Base-by-base conservation (phyloP, 805 yeast species). In the Saccharomycopsis sp. region DNA sequence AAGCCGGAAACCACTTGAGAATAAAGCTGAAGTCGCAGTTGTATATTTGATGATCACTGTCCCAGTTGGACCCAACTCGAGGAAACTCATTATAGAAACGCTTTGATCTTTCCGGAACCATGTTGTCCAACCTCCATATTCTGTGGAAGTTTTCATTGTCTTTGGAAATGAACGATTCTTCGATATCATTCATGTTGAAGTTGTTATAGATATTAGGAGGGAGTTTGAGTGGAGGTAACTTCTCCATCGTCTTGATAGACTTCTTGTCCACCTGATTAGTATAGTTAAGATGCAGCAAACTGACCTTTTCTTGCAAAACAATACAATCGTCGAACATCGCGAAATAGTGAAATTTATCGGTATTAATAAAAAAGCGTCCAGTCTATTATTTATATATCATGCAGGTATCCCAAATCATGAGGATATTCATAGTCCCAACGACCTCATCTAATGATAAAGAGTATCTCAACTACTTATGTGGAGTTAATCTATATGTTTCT, bases 271-370 rank as follows among this genome's bases (percentile, higher is more conserved):
- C 52, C 24, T 44, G 49, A 22, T 49, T 49, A 12, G 23, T 49
- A 22, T 49, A 20, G n/a, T 49, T 42, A 5, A n/a, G 17, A 9
- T 35, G 22, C 19, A n/a, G 51, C 9, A 58, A 51, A 2, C 25
- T 23, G 17, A 20, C n/a, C 52, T 55, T 58, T 1, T 58, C 61
- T 20, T 55, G 23, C 14, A 55, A 3, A 23, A 52, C 51, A 3
- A 58, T 58, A 17, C 23, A 35, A 29, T 55, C 62, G 25, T 61
- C 64, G 25, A 62, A 63, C 61, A 54, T 63, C 54, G n/a, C 19
- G 49, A 44, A 44, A 44, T 44, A 44, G 49, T 44, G 22, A 8
- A 44, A 44, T 44, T 17, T 44, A 12, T 5, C 12, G 38, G 5
- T 29, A 5, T 29, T n/a, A n/a, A 29, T 29, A 12, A 29, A 29